Conservation (phyloP, 768 basidiomycete genomes). For the Pisolithus marmoratus region DNA sequence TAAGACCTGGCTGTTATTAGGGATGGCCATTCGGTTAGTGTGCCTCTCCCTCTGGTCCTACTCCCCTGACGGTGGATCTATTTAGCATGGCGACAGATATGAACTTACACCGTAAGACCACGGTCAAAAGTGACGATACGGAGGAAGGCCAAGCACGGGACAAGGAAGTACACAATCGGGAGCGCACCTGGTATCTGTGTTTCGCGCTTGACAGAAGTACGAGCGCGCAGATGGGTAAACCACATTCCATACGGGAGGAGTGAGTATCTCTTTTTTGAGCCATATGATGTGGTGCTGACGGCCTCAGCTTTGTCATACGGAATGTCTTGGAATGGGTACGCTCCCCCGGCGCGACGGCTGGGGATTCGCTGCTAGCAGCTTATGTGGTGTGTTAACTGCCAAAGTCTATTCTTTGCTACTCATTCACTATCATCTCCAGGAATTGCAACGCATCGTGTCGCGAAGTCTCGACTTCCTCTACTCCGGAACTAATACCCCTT, state of each 20-base stretch:
- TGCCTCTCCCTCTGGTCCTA: not conserved
- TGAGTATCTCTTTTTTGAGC: constrained; percentile 35
- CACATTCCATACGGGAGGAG: constrained; percentile 91
- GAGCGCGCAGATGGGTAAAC: constrained; percentile 96
- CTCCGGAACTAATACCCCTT: constrained; percentile 69
- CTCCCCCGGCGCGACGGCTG: constrained; percentile 53
- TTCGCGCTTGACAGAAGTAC: constrained; percentile 84
- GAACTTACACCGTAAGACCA: constrained; percentile 88
- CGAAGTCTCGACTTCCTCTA: constrained; percentile 89
- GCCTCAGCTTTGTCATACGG: constrained; percentile 55
- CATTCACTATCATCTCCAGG: constrained; percentile 34
- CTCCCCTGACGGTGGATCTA: constrained; percentile 8
- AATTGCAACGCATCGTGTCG: constrained; percentile 84
- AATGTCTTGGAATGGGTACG: constrained; percentile 72
- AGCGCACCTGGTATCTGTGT: constrained; percentile 90
- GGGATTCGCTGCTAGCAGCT: constrained; percentile 66
- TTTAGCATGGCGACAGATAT: constrained; percentile 93
- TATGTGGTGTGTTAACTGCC: constrained; percentile 55
- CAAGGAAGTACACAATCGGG: constrained; percentile 86
- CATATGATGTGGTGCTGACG: not conserved
- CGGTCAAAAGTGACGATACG: constrained; percentile 51
- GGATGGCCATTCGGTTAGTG: constrained; percentile 75
- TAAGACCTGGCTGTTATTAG: constrained; percentile 85
- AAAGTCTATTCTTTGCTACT: not conserved
- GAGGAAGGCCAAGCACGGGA: constrained; percentile 78